Conservation (phyloP, 345 rosid species). For the Populus alba region DNA sequence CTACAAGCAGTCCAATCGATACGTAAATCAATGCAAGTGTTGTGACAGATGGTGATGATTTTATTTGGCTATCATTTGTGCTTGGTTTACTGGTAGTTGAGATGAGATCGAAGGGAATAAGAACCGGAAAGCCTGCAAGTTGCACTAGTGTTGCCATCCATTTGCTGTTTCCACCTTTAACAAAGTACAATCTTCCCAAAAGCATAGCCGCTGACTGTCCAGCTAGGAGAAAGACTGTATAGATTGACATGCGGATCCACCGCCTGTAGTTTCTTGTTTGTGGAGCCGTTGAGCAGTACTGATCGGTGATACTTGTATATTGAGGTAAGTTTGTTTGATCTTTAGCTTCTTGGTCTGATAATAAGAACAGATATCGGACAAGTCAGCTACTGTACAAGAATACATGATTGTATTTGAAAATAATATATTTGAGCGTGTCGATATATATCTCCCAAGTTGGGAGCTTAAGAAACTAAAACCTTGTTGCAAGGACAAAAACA, state of each 20-base stretch:
- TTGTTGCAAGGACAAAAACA: too few species aligned
- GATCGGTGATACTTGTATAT: not conserved
- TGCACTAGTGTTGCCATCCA: constrained; percentile 39
- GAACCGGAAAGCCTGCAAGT: constrained; percentile 34
- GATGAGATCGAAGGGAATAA: constrained; percentile 18
- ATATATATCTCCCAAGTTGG: not conserved
- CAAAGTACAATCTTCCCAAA: constrained; percentile 20
- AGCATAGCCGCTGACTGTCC: constrained; percentile 16
- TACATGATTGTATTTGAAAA: too few species aligned
- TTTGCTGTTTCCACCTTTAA: constrained; percentile 32
- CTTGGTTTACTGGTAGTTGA: constrained; percentile 1
- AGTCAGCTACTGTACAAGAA: not conserved
- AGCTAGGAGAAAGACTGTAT: constrained; percentile 1
- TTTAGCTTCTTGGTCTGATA: constrained; percentile 20
- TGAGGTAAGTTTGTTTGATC: constrained; percentile 2
- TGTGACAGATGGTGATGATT: not conserved
- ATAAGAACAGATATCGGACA: not conserved
- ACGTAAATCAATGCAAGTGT: constrained; percentile 13
- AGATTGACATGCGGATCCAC: constrained; percentile 12
- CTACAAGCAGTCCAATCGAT: constrained; percentile 28
- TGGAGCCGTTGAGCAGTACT: not conserved
- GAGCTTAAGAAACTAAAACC: too few species aligned
- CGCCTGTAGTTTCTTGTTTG: constrained; percentile 2
- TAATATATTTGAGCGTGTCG: too few species aligned
- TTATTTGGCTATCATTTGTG: not conserved